Evolutionary conservation across 73 alveolate genomes (phyloP), one percentile per base, ranked within the genome.

Genomic region (Paramecium bursaria): DNA sequence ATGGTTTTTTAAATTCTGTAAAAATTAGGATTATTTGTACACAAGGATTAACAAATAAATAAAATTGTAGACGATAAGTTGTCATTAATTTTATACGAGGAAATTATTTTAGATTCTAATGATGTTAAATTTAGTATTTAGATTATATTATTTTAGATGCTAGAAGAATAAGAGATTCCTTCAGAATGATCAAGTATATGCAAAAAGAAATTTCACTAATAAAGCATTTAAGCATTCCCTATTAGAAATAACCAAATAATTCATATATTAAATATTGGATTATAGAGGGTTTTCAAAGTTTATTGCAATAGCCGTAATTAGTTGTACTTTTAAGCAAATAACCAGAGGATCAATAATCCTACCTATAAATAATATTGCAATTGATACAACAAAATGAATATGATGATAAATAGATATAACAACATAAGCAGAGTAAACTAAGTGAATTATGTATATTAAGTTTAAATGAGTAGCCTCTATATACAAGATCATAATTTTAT

Each of bases 111-210:
- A 7, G 82, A 67, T 67, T 67, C 82, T 19, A 47, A 42, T 25
- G 82, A 67, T 39, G 82, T 67, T 67, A 39, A 67, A 67, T 67
- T 67, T 44, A 67, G 82, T 67, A 67, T 1, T 33, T 17, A 17
- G n/a, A 2, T 14, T 14, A 14, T 67, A 3, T 14, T 21, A 35
- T 67, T 17, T 0, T 67, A 67, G 82, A 67, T 67, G 82, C 82
- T 11, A 67, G 82, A 67, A 67, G 82, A 15, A 67, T 67, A 2
- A 67, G 82, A 13, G 82, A 67, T 42, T 67, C 82, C 33, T 67
- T 67, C 13, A 67, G 82, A 67, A 67, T 67, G 35, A 67, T 67
- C 2, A 17, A 9, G 0, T 13, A 10, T 39, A 10, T 67, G 44
- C 3, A 42, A 35, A 15, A 47, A 1, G 82, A 67, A 26, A 42